A percentile compares a stretch with the other conserved stretches of the same genome.
These are phyloP conservation scores for Cucurbita maxima DNA, from an alignment of 306 rosid species.

Conservation along the genomic window DNA sequence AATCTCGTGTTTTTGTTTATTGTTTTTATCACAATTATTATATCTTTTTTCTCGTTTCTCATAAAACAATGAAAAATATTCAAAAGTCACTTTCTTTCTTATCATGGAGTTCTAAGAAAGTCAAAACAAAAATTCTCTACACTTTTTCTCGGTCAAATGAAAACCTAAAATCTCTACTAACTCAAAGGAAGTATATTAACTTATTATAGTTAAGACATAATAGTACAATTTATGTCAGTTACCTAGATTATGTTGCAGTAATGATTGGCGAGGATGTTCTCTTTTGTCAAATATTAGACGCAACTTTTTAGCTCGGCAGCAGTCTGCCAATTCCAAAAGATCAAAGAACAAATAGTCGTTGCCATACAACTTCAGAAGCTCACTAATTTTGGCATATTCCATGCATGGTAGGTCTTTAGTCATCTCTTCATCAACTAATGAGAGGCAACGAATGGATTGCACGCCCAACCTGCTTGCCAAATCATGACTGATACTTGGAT, in stretches of 20 bases:
- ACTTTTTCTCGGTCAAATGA: neutral
- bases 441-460: conserved; percentile 72
- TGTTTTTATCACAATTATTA: neutral
- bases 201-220: neutral
- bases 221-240: neutral
- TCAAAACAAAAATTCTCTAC: neutral
- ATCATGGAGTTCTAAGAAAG: neutral
- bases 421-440: conserved; percentile 77
- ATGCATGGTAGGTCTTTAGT: conserved; percentile 83
- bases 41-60: neutral
- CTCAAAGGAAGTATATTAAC: neutral
- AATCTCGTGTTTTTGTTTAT: neutral
- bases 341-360: conserved; percentile 65
- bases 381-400: conserved; percentile 69
- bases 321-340: conserved; percentile 94
- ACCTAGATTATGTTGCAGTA: conserved; percentile 96
- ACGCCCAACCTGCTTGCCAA: conserved; percentile 76
- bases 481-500: conserved; percentile 83
- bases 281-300: conserved; percentile 89
- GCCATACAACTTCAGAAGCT: conserved; percentile 63
- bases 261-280: conserved; percentile 82
- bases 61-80: neutral
- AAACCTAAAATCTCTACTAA: neutral
- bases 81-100: neutral
- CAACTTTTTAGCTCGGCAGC: conserved; percentile 74